Percentiles rank a stretch among this genome's conserved stretches.
Conservation (phyloP, 257 asterid species). For the Petunia axillaris region DNA sequence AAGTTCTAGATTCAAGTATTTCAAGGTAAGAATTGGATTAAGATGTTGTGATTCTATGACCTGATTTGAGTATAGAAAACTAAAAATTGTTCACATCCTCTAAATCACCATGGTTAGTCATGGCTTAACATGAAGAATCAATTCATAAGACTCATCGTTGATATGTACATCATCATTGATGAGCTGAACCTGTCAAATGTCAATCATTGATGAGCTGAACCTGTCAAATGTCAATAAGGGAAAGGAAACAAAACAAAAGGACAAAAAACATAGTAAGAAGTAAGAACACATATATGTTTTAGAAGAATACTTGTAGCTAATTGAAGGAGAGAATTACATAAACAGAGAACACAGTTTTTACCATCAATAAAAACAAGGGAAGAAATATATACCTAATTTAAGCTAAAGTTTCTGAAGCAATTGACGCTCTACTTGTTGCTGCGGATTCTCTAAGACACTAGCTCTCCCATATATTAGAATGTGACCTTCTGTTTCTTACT, state of each 20-base stretch:
- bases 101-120: neutral
- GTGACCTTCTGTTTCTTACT: too few species aligned
- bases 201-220: neutral
- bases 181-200: too few species aligned
- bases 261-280: neutral
- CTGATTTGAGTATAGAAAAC: neutral
- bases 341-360: neutral
- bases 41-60: neutral
- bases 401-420: neutral
- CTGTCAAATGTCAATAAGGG: neutral
- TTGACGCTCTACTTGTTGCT: too few species aligned
- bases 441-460: too few species aligned
- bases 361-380: neutral
- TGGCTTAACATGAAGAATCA: neutral
- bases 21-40: neutral
- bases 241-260: neutral
- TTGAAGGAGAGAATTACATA: neutral
- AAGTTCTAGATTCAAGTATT: neutral
- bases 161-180: neutral
- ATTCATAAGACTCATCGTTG: too few species aligned
- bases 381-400: neutral
- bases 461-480: too few species aligned
- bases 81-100: neutral
- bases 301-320: neutral
- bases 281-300: neutral